Evolutionary conservation across 306 rosid genomes (phyloP).

Genomic region (Begonia peltatifolia): DNA sequence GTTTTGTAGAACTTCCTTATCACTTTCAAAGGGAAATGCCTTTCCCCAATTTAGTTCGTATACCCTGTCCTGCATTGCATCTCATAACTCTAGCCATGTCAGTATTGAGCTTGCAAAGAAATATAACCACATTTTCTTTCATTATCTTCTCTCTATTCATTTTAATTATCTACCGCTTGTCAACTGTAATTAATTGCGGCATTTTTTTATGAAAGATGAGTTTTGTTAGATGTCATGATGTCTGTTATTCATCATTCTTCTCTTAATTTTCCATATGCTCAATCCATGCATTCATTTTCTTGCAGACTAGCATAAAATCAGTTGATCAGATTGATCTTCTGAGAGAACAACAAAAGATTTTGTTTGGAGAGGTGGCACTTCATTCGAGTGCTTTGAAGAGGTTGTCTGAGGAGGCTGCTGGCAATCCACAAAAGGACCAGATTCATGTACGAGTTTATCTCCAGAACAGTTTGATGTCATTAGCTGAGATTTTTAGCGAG

Average conservation of each 20-base stretch:
- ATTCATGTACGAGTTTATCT: conserved; percentile 42
- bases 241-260: neutral
- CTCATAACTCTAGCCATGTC: no score
- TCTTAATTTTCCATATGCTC: conserved; percentile 3
- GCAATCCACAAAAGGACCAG: conserved; percentile 58
- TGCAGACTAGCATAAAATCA: conserved; percentile 68
- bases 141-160: no score
- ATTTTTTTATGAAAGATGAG: no score
- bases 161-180: no score
- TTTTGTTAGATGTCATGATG: no score
- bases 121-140: no score
- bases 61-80: no score
- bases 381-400: conserved; percentile 86
- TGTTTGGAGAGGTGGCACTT: conserved; percentile 91
- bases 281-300: conserved; percentile 6
- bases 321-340: conserved; percentile 71
- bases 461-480: conserved; percentile 7
- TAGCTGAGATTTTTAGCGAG: conserved; percentile 13
- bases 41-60: no score
- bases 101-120: no score
- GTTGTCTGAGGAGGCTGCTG: conserved; percentile 61
- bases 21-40: no score
- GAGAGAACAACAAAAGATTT: conserved; percentile 82
- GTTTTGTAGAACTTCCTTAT: no score
- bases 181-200: no score